phyloP scores from a whole-genome alignment of 1,284 basidiomycete species.

The Inonotus hispidus region DNA sequence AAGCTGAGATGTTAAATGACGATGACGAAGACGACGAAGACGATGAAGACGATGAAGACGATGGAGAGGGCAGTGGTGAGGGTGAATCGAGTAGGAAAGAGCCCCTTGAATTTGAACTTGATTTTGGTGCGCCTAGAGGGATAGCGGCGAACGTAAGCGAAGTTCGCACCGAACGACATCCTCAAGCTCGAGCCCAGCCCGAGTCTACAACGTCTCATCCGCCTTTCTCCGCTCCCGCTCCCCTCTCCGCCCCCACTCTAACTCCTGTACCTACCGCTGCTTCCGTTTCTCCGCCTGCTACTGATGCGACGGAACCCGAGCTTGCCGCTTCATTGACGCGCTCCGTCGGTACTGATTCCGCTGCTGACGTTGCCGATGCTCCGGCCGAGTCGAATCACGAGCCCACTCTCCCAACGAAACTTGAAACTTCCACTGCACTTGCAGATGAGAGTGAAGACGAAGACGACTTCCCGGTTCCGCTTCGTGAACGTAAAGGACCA shows the following conservation, averaged over 20 bases:
- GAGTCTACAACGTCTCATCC: not conserved
- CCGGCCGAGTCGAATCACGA: not conserved
- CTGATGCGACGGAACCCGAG: not conserved
- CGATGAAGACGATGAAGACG: slow-evolving; percentile 29
- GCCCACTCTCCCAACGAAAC: not conserved
- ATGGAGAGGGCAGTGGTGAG: slow-evolving; percentile 26
- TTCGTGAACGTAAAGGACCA: slow-evolving; percentile 47
- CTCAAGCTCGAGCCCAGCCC: not conserved
- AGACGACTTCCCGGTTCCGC: slow-evolving; percentile 58
- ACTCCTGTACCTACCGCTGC: not conserved
- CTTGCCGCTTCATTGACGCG: too few relatives aligned
- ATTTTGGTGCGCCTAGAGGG: not conserved
- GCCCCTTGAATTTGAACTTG: too few relatives aligned
- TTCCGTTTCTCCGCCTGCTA: not conserved
- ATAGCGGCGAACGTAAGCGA: slow-evolving; percentile 14
- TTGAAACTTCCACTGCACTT: not conserved
- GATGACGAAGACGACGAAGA: slow-evolving; percentile 20
- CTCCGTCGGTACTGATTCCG: too few relatives aligned
- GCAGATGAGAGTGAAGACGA: slow-evolving; percentile 40
- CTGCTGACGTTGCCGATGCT: not conserved
- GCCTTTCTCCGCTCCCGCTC: not conserved
- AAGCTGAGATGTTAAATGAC: slow-evolving; percentile 9
- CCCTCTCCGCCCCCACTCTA: not conserved
- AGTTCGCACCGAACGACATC: slow-evolving; percentile 11
- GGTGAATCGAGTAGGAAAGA: too few relatives aligned